Percentiles rank a stretch among this genome's conserved stretches.
Conservation (phyloP, 768 basidiomycete species). For the Coprinopsis cinerea region DNA sequence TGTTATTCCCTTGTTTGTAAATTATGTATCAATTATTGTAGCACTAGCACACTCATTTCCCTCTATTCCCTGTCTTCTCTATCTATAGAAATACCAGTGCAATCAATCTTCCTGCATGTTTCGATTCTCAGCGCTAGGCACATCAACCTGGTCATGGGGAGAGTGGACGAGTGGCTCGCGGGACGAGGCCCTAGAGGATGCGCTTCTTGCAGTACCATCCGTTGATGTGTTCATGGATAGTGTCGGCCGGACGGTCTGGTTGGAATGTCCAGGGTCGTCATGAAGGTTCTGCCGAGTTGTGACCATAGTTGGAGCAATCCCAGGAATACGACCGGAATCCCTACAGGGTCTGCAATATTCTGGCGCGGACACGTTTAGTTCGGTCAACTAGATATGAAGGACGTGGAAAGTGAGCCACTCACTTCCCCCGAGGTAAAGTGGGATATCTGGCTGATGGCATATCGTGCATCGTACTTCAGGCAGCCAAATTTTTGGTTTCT, state of each 20-base stretch:
- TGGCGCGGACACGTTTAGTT: slow-evolving; percentile 21
- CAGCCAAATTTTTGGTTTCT: too few species aligned
- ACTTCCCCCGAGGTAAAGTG: slow-evolving; percentile 74
- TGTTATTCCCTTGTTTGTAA: slow-evolving; percentile 11
- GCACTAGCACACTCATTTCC: slow-evolving; percentile 15
- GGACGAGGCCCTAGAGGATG: not conserved
- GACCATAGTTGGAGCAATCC: too few species aligned
- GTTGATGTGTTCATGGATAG: too few species aligned
- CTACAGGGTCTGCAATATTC: slow-evolving; percentile 69
- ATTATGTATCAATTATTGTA: slow-evolving; percentile 19
- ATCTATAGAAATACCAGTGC: too few species aligned
- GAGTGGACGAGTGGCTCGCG: not conserved
- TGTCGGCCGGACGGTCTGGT: too few species aligned
- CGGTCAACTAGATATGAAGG: not conserved
- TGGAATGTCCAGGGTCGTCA: too few species aligned
- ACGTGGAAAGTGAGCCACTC: slow-evolving; percentile 30
- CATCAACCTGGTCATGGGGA: too few species aligned
- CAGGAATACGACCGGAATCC: too few species aligned
- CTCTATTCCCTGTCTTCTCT: too few species aligned
- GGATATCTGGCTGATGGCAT: slow-evolving; percentile 65
- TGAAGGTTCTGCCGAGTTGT: too few species aligned
- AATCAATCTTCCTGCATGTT: too few species aligned
- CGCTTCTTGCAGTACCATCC: not conserved
- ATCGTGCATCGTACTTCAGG: slow-evolving; percentile 46
- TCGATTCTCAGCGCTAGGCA: too few species aligned